Evolutionary conservation across 2,329 filamentous ascomycete species (phyloP).

Genomic region (Teratosphaeria nubilosa): DNA sequence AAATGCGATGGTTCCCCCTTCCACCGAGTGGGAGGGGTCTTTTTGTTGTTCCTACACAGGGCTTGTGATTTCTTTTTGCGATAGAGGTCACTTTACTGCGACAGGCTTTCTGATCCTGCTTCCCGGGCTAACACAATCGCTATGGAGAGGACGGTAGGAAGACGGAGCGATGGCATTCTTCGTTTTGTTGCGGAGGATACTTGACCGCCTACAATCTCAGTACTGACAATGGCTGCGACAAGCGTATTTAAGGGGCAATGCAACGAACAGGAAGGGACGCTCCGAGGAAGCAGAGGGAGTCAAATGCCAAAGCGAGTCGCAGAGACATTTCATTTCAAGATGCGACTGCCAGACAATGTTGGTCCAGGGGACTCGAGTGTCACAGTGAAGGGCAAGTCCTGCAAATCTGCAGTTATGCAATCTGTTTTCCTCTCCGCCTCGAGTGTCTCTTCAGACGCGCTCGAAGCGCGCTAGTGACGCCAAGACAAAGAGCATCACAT

Average conservation of each 20-base stretch:
- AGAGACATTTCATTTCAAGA: too few species aligned
- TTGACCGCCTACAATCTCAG: too few species aligned
- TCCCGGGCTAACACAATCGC: too few species aligned
- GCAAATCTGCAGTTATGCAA: background rate
- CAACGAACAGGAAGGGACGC: too few species aligned
- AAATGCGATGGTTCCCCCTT: background rate
- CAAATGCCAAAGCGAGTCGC: too few species aligned
- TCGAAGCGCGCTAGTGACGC: background rate
- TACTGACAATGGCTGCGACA: too few species aligned
- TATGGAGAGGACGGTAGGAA: too few species aligned
- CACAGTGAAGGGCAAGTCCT: background rate
- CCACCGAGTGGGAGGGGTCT: background rate
- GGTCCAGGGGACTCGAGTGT: background rate
- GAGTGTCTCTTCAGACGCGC: background rate
- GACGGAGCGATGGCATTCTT: too few species aligned
- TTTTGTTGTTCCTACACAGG: background rate
- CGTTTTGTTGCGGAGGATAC: too few species aligned
- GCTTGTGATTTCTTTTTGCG: background rate
- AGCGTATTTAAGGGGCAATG: too few species aligned
- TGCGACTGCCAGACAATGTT: background rate
- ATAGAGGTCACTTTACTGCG: background rate
- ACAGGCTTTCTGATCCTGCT: too few species aligned
- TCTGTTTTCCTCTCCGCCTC: background rate
- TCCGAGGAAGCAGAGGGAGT: too few species aligned
- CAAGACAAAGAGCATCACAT: background rate